Conservation (phyloP, 1,284 basidiomycete genomes). For the Tilletia walkeri region DNA sequence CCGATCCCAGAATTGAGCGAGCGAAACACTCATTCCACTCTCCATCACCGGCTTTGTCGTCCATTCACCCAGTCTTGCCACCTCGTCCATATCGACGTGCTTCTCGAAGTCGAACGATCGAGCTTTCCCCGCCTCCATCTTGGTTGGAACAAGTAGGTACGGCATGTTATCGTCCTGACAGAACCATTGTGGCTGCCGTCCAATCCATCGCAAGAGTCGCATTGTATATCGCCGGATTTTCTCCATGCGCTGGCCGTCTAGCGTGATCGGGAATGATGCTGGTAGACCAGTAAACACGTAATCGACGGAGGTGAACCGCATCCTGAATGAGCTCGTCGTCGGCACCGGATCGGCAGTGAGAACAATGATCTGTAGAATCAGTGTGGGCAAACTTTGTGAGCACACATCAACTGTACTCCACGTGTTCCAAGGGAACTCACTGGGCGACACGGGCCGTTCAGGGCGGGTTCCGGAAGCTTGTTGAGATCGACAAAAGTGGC, state of each 20-base stretch:
- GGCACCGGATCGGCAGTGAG: not conserved
- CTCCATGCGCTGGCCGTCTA: not conserved
- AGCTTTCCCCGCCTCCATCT: not conserved
- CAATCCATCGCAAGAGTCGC: not conserved
- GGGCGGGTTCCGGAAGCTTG: not conserved
- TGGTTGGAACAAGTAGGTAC: not conserved
- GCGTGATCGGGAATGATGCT: not conserved
- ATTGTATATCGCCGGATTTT: not conserved
- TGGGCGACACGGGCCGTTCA: constrained; percentile 1
- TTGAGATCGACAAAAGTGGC: not conserved
- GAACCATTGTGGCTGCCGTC: not conserved
- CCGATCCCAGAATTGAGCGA: constrained; percentile 4
- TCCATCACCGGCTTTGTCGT: not conserved
- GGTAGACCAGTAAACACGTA: not conserved
- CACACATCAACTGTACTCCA: too few species aligned
- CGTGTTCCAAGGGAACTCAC: not conserved
- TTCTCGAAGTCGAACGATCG: constrained; percentile 10
- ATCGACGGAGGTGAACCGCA: constrained; percentile 6
- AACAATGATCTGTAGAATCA: not conserved
- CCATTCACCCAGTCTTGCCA: not conserved
- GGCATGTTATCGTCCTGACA: constrained; percentile 10
- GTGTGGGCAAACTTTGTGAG: not conserved
- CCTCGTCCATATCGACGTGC: constrained; percentile 13
- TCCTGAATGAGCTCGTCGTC: not conserved
- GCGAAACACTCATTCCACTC: constrained; percentile 1